Evolutionary conservation across 1,139 yeast species (phyloP).

Genomic region (Ogataea hybrid): DNA sequence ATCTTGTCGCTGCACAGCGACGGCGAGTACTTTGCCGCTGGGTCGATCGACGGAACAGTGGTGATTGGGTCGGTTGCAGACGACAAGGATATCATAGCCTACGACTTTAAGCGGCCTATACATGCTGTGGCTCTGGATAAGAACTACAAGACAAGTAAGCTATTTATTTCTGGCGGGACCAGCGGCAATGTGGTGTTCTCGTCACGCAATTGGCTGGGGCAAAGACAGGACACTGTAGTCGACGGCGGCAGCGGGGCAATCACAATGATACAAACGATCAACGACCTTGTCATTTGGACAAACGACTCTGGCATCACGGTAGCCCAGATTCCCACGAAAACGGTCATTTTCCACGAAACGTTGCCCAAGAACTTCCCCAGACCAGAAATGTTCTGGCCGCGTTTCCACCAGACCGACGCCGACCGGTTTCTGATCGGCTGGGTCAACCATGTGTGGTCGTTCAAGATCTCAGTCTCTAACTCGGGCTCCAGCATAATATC

Average conservation of each 20-base stretch:
- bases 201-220: slow-evolving; percentile 83
- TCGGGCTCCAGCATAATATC: slow-evolving; percentile 40
- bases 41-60: slow-evolving; percentile 91
- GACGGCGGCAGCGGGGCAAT: slow-evolving; percentile 71
- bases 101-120: slow-evolving; percentile 84
- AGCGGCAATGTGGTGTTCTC: slow-evolving; percentile 80
- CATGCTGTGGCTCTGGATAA: slow-evolving; percentile 83
- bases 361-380: slow-evolving; percentile 63
- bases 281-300: slow-evolving; percentile 77
- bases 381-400: slow-evolving; percentile 84
- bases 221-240: slow-evolving; percentile 63
- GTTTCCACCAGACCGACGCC: slow-evolving; percentile 63
- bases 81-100: slow-evolving; percentile 64
- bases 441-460: slow-evolving; percentile 76
- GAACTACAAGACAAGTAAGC: slow-evolving; percentile 56
- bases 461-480: slow-evolving; percentile 43
- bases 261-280: slow-evolving; percentile 60
- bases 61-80: slow-evolving; percentile 72
- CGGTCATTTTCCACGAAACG: slow-evolving; percentile 47
- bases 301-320: slow-evolving; percentile 76
- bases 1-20: slow-evolving; percentile 71
- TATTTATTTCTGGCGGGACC: slow-evolving; percentile 86
- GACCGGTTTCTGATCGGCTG: slow-evolving; percentile 78
- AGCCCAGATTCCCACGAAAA: slow-evolving; percentile 47
- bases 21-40: slow-evolving; percentile 75